A percentile compares a stretch with the other conserved stretches of the same genome.
phyloP scores from a whole-genome alignment of 2,329 filamentous ascomycete species.

The Davidsoniella australis region DNA sequence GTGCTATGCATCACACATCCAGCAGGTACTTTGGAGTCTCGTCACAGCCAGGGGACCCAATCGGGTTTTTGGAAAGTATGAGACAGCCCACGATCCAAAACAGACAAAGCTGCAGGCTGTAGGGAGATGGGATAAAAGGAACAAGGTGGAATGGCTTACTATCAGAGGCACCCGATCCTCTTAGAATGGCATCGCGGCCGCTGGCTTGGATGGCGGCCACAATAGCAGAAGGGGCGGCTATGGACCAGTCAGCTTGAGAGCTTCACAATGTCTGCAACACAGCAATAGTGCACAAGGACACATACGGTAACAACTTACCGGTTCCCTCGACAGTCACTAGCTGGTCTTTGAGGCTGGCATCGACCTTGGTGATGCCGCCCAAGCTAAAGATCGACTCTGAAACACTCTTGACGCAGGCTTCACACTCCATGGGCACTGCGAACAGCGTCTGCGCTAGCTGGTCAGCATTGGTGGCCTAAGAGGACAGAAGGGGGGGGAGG shows the following conservation, averaged over 20 bases:
- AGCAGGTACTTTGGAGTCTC: too few species aligned
- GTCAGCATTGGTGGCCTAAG: neutral
- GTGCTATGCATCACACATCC: too few species aligned
- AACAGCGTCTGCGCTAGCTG: slow-evolving; percentile 58
- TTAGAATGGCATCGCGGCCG: slow-evolving; percentile 82
- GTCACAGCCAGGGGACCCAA: too few species aligned
- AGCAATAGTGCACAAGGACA: neutral
- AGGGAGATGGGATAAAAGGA: neutral
- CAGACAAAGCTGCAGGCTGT: neutral
- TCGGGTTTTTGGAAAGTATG: too few species aligned
- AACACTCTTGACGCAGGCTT: slow-evolving; percentile 74
- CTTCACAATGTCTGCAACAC: neutral
- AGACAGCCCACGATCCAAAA: neutral
- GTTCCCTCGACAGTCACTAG: slow-evolving; percentile 75
- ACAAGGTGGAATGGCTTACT: slow-evolving; percentile 31
- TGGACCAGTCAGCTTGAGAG: slow-evolving; percentile 3
- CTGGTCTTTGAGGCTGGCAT: slow-evolving; percentile 68
- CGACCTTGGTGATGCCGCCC: slow-evolving; percentile 64
- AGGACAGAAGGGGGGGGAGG: neutral
- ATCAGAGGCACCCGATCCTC: slow-evolving; percentile 72
- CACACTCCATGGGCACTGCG: slow-evolving; percentile 84
- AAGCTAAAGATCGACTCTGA: slow-evolving; percentile 62
- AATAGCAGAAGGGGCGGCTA: slow-evolving; percentile 72
- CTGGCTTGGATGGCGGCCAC: slow-evolving; percentile 78
- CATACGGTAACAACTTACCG: slow-evolving; percentile 26